Percentiles rank a stretch among this genome's conserved stretches.
phyloP scores from a whole-genome alignment of 352 stramenopile genomes.

The Globisporangium lucens region DNA sequence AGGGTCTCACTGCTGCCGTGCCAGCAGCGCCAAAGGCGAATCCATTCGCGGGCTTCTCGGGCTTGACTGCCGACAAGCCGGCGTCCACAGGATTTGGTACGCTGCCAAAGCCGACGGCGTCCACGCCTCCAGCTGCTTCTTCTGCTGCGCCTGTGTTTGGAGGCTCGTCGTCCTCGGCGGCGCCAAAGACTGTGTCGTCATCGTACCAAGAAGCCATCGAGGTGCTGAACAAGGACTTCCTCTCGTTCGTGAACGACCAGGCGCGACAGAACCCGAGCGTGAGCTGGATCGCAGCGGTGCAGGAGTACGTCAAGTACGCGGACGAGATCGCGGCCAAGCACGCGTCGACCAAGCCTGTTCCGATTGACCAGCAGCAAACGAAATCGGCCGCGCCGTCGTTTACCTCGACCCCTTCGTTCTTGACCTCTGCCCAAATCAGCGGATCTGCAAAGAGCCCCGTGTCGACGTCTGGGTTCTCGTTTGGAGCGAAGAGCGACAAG shows the following conservation, averaged over 20 bases:
- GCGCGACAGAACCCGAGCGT: constrained; percentile 59
- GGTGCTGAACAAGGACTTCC: constrained; percentile 78
- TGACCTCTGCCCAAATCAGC: background rate
- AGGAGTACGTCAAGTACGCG: constrained; percentile 80
- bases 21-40: constrained; percentile 29
- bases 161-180: background rate
- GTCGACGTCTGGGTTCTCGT: constrained; percentile 19
- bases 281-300: constrained; percentile 59
- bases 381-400: constrained; percentile 14
- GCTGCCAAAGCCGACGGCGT: constrained; percentile 1
- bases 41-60: constrained; percentile 65
- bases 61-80: constrained; percentile 31
- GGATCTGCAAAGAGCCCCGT: constrained; percentile 11
- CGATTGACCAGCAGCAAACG: constrained; percentile 27
- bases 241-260: constrained; percentile 68
- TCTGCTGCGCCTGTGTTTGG: background rate
- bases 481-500: constrained; percentile 14
- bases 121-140: background rate
- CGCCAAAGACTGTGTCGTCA: constrained; percentile 3
- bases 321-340: constrained; percentile 56
- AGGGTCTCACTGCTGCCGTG: constrained; percentile 32
- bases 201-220: constrained; percentile 80
- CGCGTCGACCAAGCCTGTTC: constrained; percentile 56
- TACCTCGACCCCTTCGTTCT: constrained; percentile 4
- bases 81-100: constrained; percentile 6